phyloP scores from a whole-genome alignment of 768 basidiomycete species.

The Arthromyces matolae region DNA sequence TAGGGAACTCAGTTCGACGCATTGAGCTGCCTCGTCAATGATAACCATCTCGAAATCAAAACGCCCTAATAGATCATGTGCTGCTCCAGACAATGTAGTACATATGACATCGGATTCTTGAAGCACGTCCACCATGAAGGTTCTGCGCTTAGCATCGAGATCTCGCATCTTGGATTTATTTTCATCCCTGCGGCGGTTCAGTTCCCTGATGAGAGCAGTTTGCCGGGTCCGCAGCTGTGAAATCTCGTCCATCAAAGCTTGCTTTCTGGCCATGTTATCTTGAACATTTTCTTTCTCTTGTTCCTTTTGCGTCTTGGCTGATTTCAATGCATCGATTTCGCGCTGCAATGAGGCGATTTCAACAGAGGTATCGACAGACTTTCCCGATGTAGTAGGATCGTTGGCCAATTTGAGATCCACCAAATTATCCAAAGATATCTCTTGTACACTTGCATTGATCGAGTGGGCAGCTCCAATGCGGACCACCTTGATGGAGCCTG shows the following conservation, averaged over 20 bases:
- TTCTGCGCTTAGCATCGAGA: conserved; percentile 77
- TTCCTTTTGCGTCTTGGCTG: conserved; percentile 50
- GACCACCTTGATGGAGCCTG: conserved; percentile 72
- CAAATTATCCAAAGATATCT: conserved; percentile 82
- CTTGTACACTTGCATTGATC: conserved; percentile 76
- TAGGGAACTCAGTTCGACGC: conserved; percentile 90
- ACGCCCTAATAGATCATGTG: conserved; percentile 78
- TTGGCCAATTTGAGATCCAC: conserved; percentile 71
- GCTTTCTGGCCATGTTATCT: conserved; percentile 51
- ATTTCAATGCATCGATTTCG: conserved; percentile 70
- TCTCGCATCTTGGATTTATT: conserved; percentile 77
- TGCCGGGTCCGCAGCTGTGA: conserved; percentile 58
- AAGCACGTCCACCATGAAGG: conserved; percentile 70
- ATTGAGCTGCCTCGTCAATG: conserved; percentile 97
- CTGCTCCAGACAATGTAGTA: conserved; percentile 88
- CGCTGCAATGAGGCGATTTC: conserved; percentile 56
- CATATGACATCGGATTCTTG: conserved; percentile 92
- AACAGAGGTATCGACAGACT: conserved; percentile 46
- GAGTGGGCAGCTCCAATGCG: conserved; percentile 79
- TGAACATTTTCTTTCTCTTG: conserved; percentile 53
- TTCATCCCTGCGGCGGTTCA: conserved; percentile 79
- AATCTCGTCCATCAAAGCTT: conserved; percentile 69
- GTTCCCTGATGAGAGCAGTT: conserved; percentile 57
- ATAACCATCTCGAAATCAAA: conserved; percentile 94
- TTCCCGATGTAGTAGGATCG: conserved; percentile 29